Percentiles rank a stretch among this genome's conserved stretches.
phyloP scores from a whole-genome alignment of 1,284 basidiomycete species.

The Bondarzewia mesenterica region DNA sequence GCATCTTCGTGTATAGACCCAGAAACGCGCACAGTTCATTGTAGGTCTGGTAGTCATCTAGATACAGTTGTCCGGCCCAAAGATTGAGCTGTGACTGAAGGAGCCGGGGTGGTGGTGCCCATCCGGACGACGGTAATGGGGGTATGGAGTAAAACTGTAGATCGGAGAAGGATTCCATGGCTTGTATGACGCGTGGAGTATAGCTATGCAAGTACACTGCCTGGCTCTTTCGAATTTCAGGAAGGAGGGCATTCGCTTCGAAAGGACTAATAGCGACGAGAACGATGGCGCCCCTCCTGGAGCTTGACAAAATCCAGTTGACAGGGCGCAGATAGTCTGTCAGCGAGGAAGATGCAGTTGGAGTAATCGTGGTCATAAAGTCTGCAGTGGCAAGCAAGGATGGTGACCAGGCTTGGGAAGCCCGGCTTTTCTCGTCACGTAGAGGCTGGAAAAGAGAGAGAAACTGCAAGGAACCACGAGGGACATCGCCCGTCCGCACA shows the following conservation, averaged over 20 bases:
- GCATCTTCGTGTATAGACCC: constrained; percentile 22
- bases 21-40: constrained; percentile 25
- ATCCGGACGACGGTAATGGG: constrained; percentile 6
- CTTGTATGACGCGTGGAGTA: constrained; percentile 26
- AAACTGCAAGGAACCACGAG: constrained; percentile 5
- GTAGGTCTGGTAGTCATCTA: constrained; percentile 25
- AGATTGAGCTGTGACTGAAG: constrained; percentile 31
- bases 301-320: constrained; percentile 31
- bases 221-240: constrained; percentile 23
- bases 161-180: constrained; percentile 30
- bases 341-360: not conserved
- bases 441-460: constrained; percentile 11
- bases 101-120: constrained; percentile 2
- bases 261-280: constrained; percentile 36
- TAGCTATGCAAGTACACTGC: constrained; percentile 34
- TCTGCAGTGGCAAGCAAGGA: not conserved
- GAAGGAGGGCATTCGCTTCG: constrained; percentile 33
- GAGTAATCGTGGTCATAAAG: not conserved
- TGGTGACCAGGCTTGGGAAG: not conserved
- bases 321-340: constrained; percentile 32
- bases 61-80: constrained; percentile 36
- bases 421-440: not conserved
- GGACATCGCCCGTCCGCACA: constrained; percentile 18
- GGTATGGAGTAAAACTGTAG: constrained; percentile 27
- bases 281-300: not conserved